Conservation (phyloP, 805 yeast genomes). For the Ogataea nakhonphanomensis region DNA sequence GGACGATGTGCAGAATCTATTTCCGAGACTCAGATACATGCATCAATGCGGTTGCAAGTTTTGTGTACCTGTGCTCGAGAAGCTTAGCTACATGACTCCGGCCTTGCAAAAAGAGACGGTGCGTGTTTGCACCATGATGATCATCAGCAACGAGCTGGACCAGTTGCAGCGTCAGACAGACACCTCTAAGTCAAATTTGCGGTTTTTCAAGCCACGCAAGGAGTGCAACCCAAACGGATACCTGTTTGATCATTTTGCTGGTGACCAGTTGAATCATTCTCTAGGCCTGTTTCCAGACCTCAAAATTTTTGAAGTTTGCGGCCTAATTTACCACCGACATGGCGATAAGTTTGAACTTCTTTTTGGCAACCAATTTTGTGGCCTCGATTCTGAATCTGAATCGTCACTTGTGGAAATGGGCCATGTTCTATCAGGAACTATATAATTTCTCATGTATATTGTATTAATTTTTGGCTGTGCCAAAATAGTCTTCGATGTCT, state of each 20-base stretch:
- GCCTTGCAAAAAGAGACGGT: slow-evolving; percentile 22
- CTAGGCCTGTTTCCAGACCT: slow-evolving; percentile 19
- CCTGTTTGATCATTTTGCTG: slow-evolving; percentile 30
- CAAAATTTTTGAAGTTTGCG: slow-evolving; percentile 31
- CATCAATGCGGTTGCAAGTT: slow-evolving; percentile 24
- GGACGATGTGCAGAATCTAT: slow-evolving; percentile 28
- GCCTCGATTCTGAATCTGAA: slow-evolving; percentile 19
- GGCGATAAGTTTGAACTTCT: slow-evolving; percentile 19
- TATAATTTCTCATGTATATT: neutral
- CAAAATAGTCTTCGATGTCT: slow-evolving; percentile 4
- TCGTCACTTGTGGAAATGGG: slow-evolving; percentile 28
- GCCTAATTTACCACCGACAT: slow-evolving; percentile 25
- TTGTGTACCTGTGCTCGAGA: slow-evolving; percentile 18
- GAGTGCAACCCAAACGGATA: slow-evolving; percentile 19
- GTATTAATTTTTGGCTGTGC: slow-evolving; percentile 8
- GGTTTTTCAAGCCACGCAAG: slow-evolving; percentile 16
- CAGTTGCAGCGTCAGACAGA: slow-evolving; percentile 16
- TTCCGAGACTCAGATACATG: slow-evolving; percentile 29
- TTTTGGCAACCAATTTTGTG: slow-evolving; percentile 25
- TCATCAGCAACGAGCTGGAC: slow-evolving; percentile 33
- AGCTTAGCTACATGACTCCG: slow-evolving; percentile 4
- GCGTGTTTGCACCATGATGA: slow-evolving; percentile 30
- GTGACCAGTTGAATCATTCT: slow-evolving; percentile 25
- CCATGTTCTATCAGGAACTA: slow-evolving; percentile 23
- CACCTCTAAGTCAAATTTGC: slow-evolving; percentile 8